Evolutionary conservation across 2,329 filamentous ascomycete genomes (phyloP).

Genomic region (Fusarium pininemorale): DNA sequence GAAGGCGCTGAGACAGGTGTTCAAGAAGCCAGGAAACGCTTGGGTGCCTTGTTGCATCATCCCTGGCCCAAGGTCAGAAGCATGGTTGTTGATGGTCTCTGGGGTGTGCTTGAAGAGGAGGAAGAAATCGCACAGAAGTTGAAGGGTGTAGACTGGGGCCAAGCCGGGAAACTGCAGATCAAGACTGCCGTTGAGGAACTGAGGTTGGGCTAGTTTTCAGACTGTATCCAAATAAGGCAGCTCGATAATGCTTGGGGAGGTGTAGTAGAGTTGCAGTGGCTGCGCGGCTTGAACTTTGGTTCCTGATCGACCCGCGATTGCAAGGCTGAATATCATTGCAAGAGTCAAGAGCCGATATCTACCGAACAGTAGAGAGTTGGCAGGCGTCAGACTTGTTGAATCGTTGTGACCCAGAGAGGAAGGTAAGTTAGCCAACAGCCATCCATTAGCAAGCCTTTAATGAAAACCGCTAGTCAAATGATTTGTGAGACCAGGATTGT

Average conservation of each 20-base stretch:
- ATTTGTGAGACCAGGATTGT: conserved; percentile 10
- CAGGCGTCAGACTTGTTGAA: background rate
- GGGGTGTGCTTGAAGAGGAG: conserved; percentile 52
- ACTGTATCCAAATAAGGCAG: conserved; percentile 17
- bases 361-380: conserved; percentile 13
- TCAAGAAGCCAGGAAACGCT: conserved; percentile 69
- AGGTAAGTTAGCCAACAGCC: conserved; percentile 17
- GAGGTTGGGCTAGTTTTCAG: conserved; percentile 44
- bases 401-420: conserved; percentile 25
- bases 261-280: conserved; percentile 9
- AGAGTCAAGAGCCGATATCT: conserved; percentile 3
- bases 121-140: conserved; percentile 48
- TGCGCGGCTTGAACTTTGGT: conserved; percentile 20
- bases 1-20: conserved; percentile 47
- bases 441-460: background rate
- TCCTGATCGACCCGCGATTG: conserved; percentile 32
- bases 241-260: conserved; percentile 6
- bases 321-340: conserved; percentile 1
- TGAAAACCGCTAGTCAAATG: background rate
- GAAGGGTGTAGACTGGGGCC: conserved; percentile 66
- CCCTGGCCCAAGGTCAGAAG: conserved; percentile 80
- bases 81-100: conserved; percentile 69
- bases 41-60: conserved; percentile 79
- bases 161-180: conserved; percentile 59
- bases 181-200: conserved; percentile 55